Evolutionary conservation across 2,329 filamentous ascomycete genomes (phyloP).

Genomic region (Pestalotiopsis sp.): DNA sequence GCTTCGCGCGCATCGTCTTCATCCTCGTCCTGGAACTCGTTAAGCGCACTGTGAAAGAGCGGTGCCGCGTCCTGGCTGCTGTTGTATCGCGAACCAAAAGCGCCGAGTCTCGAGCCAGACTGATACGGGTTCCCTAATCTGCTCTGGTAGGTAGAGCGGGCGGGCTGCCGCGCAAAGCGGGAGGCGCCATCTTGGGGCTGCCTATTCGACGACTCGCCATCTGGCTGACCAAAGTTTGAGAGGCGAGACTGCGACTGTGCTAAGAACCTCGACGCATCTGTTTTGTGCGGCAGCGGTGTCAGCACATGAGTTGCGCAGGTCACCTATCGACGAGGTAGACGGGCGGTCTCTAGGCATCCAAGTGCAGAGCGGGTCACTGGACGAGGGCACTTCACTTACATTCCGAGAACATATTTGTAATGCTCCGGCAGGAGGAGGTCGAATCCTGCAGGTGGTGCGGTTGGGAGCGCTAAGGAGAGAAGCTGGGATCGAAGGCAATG

Average conservation of each 20-base stretch:
- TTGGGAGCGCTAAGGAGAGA: background rate
- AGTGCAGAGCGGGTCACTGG: background rate
- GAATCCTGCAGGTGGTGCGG: slow-evolving; percentile 27
- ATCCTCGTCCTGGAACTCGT: slow-evolving; percentile 90
- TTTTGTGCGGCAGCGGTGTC: background rate
- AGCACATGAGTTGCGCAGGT: background rate
- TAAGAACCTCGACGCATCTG: slow-evolving; percentile 91
- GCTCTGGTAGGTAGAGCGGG: slow-evolving; percentile 31
- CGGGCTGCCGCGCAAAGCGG: slow-evolving; percentile 31
- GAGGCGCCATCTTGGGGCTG: slow-evolving; percentile 20
- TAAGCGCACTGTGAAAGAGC: slow-evolving; percentile 89
- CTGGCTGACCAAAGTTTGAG: slow-evolving; percentile 69
- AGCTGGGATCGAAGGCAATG: background rate
- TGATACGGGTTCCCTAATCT: slow-evolving; percentile 76
- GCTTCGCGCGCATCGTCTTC: slow-evolving; percentile 92
- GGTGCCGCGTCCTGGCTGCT: slow-evolving; percentile 81
- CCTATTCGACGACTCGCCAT: slow-evolving; percentile 26
- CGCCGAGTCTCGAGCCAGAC: slow-evolving; percentile 71
- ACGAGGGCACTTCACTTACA: slow-evolving; percentile 68
- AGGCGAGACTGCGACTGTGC: slow-evolving; percentile 94
- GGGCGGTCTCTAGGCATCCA: background rate
- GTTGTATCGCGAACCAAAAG: slow-evolving; percentile 75
- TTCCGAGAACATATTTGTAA: slow-evolving; percentile 76
- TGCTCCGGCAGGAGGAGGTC: slow-evolving; percentile 28
- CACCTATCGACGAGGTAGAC: background rate